These are phyloP conservation scores for Strobilomyces dryophilus DNA, from an alignment of 768 basidiomycete genomes.

Conservation along the genomic window DNA sequence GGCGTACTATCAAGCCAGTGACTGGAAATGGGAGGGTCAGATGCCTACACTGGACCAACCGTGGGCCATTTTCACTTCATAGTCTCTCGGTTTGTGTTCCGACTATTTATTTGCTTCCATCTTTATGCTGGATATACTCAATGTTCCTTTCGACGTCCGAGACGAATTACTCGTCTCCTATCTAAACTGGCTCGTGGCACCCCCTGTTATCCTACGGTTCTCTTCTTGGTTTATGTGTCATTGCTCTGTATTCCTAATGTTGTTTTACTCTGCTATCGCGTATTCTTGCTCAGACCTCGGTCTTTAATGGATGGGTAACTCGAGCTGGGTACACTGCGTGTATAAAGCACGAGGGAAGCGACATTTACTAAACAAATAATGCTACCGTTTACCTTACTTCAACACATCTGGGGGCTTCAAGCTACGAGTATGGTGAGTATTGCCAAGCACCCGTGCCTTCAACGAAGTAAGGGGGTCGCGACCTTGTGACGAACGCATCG, in stretches of 20 bases:
- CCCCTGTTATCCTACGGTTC: constrained; percentile 35
- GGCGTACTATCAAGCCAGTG: constrained; percentile 50
- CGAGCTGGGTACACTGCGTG: constrained; percentile 7
- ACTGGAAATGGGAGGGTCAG: constrained; percentile 71
- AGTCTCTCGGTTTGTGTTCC: constrained; percentile 28
- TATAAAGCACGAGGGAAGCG: constrained; percentile 6
- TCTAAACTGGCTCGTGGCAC: constrained; percentile 22
- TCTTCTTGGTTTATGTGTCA: constrained; percentile 41
- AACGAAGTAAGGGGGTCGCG: constrained; percentile 38
- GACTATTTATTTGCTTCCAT: constrained; percentile 40
- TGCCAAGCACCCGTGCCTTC: constrained; percentile 54
- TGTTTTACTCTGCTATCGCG: constrained; percentile 58
- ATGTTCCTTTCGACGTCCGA: constrained; percentile 10
- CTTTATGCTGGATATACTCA: constrained; percentile 41
- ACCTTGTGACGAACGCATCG: constrained; percentile 17
- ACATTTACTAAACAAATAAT: background rate
- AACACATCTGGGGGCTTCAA: constrained; percentile 22
- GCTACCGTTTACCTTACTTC: constrained; percentile 5
- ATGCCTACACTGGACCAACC: constrained; percentile 65
- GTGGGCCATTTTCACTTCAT: constrained; percentile 62
- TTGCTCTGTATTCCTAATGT: constrained; percentile 55
- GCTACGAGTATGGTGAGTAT: constrained; percentile 40
- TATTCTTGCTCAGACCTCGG: constrained; percentile 35
- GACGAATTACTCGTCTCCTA: constrained; percentile 32
- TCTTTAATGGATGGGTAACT: constrained; percentile 31